Evolutionary conservation across 192 early-diverging fungal species (phyloP).

Genomic region (Coemansia sp.): DNA sequence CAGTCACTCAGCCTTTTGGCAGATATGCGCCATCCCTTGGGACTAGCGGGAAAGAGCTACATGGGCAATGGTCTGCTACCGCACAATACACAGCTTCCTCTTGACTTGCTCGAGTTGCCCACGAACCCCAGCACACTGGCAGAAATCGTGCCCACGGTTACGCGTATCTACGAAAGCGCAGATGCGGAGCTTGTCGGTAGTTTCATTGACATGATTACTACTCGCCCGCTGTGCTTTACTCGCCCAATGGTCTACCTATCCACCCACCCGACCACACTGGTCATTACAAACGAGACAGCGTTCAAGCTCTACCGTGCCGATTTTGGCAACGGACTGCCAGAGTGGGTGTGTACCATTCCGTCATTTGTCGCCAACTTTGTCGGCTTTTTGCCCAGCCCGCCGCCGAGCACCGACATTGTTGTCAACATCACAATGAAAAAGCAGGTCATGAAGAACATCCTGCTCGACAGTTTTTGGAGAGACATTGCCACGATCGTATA

Average conservation of each 20-base stretch:
- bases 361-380: conserved; percentile 49
- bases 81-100: conserved; percentile 25
- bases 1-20: conserved; percentile 34
- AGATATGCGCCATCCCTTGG: conserved; percentile 37
- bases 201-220: conserved; percentile 35
- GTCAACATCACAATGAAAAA: conserved; percentile 42
- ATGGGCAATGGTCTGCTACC: conserved; percentile 44
- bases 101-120: conserved; percentile 24
- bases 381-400: conserved; percentile 42
- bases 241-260: conserved; percentile 34
- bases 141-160: conserved; percentile 1
- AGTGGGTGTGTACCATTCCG: conserved; percentile 42
- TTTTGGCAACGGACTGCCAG: conserved; percentile 39
- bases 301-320: conserved; percentile 37
- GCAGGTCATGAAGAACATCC: conserved; percentile 28
- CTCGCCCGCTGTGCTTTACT: conserved; percentile 31
- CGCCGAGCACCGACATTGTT: conserved; percentile 26
- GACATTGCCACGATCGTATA: conserved; percentile 34
- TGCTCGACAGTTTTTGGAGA: conserved; percentile 33
- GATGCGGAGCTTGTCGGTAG: conserved; percentile 32
- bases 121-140: conserved; percentile 15
- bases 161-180: conserved; percentile 13
- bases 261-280: conserved; percentile 23
- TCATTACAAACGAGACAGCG: conserved; percentile 32
- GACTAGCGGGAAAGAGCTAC: conserved; percentile 16